A percentile compares a stretch with the other conserved stretches of the same genome.
Conservation (phyloP, 2,329 filamentous ascomycete genomes). For the Sordariomycetes sp. region DNA sequence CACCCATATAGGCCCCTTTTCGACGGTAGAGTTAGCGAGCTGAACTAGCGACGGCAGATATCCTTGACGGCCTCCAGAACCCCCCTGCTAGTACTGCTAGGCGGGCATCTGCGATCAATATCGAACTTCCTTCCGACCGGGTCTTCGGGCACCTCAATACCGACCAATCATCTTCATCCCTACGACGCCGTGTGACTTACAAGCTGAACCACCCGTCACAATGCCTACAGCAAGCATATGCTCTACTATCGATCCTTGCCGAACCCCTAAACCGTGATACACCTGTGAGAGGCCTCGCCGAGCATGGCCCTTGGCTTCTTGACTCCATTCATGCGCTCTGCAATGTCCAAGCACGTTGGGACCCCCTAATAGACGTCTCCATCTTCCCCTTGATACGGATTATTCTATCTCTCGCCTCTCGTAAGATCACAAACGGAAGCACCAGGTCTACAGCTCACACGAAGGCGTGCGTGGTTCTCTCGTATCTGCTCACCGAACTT, state of each 20-base stretch:
- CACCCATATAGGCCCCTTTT: background rate
- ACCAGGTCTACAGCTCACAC: slow-evolving; percentile 1
- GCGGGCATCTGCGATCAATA: background rate
- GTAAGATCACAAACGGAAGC: background rate
- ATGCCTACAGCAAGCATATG: background rate
- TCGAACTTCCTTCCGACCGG: slow-evolving; percentile 1
- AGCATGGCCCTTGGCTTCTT: slow-evolving; percentile 4
- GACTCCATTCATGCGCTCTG: slow-evolving; percentile 3
- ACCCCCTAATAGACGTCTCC: slow-evolving; percentile 1
- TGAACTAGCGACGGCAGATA: background rate
- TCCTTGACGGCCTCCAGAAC: background rate
- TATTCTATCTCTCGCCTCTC: background rate
- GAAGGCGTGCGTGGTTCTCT: slow-evolving; percentile 2
- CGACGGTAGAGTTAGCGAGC: background rate
- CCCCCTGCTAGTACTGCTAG: background rate
- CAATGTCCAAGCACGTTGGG: slow-evolving; percentile 1
- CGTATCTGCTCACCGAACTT: slow-evolving; percentile 27
- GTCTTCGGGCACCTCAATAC: slow-evolving; percentile 1
- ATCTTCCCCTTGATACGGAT: slow-evolving; percentile 1
- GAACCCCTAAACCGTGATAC: background rate
- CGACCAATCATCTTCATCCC: background rate
- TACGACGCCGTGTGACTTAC: slow-evolving; percentile 5
- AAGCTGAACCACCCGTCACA: slow-evolving; percentile 4
- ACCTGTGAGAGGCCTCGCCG: background rate
- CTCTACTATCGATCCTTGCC: background rate